Evolutionary conservation across 352 stramenopile genomes (phyloP).

Genomic region (Globisporangium rhizosaccharum): DNA sequence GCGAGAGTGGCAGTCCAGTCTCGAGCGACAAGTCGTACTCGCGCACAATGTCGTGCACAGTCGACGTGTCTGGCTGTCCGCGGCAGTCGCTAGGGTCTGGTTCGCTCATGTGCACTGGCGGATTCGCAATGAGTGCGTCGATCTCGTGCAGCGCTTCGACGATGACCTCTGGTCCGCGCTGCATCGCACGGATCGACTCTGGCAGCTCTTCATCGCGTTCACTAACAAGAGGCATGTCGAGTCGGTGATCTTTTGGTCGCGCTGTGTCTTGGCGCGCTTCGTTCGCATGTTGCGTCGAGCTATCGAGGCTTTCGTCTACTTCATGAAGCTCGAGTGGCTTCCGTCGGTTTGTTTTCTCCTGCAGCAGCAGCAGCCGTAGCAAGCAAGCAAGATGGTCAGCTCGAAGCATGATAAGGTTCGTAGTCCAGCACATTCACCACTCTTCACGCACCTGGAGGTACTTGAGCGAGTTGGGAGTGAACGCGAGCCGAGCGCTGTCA

Average conservation of each 20-base stretch:
- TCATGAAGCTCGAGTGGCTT: conserved; percentile 4
- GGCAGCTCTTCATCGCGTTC: conserved; percentile 20
- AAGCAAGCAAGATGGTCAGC: neutral
- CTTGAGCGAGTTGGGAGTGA: conserved; percentile 70
- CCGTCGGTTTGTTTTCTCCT: conserved; percentile 9
- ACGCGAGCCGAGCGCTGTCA: conserved; percentile 37
- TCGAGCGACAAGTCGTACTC: conserved; percentile 46
- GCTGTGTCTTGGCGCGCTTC: conserved; percentile 10
- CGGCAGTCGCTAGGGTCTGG: conserved; percentile 4
- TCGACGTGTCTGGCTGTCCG: neutral
- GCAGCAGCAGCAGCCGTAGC: neutral
- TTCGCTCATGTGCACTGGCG: conserved; percentile 11
- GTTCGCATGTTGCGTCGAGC: conserved; percentile 4
- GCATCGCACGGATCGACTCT: conserved; percentile 30
- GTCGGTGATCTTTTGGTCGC: conserved; percentile 4
- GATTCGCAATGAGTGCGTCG: conserved; percentile 34
- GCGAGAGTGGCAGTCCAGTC: conserved; percentile 44
- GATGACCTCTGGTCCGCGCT: conserved; percentile 32
- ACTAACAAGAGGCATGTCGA: conserved; percentile 11
- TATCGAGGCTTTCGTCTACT: conserved; percentile 4
- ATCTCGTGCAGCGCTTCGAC: conserved; percentile 45
- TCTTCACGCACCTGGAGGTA: conserved; percentile 42
- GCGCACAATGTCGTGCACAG: conserved; percentile 34
- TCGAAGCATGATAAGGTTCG: neutral
- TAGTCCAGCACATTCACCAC: neutral